Evolutionary conservation across 2,329 filamentous ascomycete species (phyloP).

Genomic region (Colletotrichum chrysophilum): DNA sequence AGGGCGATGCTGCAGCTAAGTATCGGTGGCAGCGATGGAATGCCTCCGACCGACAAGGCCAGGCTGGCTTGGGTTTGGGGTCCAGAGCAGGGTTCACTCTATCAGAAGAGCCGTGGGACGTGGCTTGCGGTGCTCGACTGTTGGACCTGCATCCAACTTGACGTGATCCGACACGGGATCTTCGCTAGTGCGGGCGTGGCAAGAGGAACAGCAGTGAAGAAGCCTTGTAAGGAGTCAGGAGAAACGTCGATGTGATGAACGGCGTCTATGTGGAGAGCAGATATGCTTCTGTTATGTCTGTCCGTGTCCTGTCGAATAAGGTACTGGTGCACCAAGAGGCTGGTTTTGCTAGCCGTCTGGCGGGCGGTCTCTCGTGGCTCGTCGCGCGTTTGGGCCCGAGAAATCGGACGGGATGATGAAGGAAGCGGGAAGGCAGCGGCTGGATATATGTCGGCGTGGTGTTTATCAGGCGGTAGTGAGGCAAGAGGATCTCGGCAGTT

Average conservation of each 20-base stretch:
- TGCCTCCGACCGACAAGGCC: slow-evolving; percentile 7
- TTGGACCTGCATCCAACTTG: slow-evolving; percentile 24
- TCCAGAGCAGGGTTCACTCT: slow-evolving; percentile 7
- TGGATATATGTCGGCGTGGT: not conserved
- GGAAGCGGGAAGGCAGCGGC: not conserved
- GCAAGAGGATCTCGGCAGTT: not conserved
- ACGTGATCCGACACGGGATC: slow-evolving; percentile 24
- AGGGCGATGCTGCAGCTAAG: slow-evolving; percentile 7
- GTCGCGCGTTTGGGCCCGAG: not conserved
- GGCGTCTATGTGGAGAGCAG: not conserved
- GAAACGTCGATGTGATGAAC: not conserved
- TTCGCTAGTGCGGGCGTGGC: slow-evolving; percentile 28
- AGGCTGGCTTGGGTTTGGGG: slow-evolving; percentile 13
- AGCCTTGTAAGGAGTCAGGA: slow-evolving; percentile 4
- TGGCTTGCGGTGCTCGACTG: slow-evolving; percentile 21
- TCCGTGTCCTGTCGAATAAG: not conserved
- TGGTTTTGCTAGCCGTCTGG: not conserved
- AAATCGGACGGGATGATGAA: slow-evolving; percentile 7
- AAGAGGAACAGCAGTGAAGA: slow-evolving; percentile 13
- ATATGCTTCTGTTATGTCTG: not conserved
- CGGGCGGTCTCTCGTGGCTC: not conserved
- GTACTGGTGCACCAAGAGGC: not conserved
- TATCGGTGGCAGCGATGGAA: slow-evolving; percentile 11
- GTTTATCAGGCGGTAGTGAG: not conserved
- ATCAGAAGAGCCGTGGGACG: not conserved